phyloP scores from a whole-genome alignment of 441 rosid genomes.

The Aleurites moluccanus region DNA sequence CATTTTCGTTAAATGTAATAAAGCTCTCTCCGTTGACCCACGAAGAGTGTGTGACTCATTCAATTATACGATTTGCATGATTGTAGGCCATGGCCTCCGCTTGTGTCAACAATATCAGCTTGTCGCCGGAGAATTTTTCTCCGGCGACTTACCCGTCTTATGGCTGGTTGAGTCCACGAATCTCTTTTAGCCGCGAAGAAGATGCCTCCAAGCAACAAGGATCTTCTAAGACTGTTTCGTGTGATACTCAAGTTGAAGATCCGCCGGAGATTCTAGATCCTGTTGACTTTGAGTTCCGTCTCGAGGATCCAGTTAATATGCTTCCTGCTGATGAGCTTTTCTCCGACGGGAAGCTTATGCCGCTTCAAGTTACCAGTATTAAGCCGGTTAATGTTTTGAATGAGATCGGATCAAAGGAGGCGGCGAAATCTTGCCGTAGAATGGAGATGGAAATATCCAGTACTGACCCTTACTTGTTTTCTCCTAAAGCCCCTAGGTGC shows the following conservation, averaged over 20 bases:
- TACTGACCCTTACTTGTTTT: conserved; percentile 47
- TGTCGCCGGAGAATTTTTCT: conserved; percentile 54
- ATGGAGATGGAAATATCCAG: conserved; percentile 44
- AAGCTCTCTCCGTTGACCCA: background rate
- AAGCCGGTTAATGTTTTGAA: conserved; percentile 25
- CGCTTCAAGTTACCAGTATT: conserved; percentile 47
- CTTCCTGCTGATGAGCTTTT: conserved; percentile 92
- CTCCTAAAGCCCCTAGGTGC: conserved; percentile 81
- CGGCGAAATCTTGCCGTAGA: conserved; percentile 36
- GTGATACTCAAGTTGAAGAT: conserved; percentile 20
- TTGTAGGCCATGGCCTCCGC: conserved; percentile 56
- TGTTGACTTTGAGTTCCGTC: conserved; percentile 76
- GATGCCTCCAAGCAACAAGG: conserved; percentile 23
- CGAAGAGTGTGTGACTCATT: background rate
- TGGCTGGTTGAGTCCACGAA: conserved; percentile 57
- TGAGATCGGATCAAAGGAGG: conserved; percentile 29
- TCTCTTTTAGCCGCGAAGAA: conserved; percentile 49
- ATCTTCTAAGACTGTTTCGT: conserved; percentile 9
- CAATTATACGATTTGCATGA: conserved; percentile 27
- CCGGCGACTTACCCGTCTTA: conserved; percentile 33
- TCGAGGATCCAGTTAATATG: conserved; percentile 69
- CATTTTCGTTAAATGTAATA: conserved; percentile 8
- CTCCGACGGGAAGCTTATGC: conserved; percentile 73
- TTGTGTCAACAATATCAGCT: conserved; percentile 51
- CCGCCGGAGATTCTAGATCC: conserved; percentile 35